Evolutionary conservation across 352 stramenopile genomes (phyloP).

Genomic region (Phytophthora sp.): DNA sequence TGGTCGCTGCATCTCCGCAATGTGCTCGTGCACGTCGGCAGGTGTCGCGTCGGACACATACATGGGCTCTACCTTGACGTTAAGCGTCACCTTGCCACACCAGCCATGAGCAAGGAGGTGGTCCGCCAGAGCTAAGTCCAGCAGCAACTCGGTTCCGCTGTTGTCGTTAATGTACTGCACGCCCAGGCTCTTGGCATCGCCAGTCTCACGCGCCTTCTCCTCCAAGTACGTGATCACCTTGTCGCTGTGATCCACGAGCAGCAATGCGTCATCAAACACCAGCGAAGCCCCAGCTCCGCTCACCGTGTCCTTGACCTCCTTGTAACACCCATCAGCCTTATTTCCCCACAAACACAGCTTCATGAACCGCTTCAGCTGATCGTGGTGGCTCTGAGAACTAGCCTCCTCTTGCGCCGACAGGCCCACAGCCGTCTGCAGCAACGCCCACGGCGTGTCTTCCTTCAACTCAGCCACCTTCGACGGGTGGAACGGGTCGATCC

Average conservation of each 20-base stretch:
- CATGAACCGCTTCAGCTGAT: slow-evolving; percentile 57
- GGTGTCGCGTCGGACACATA: slow-evolving; percentile 82
- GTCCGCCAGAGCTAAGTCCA: slow-evolving; percentile 71
- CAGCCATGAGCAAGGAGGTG: slow-evolving; percentile 59
- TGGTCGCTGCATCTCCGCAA: slow-evolving; percentile 48
- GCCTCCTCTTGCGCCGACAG: slow-evolving; percentile 25
- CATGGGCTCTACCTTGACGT: slow-evolving; percentile 78
- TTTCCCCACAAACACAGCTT: slow-evolving; percentile 84
- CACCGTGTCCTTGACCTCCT: slow-evolving; percentile 72
- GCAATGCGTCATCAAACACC: slow-evolving; percentile 59
- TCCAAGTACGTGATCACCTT: slow-evolving; percentile 55
- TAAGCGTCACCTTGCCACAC: slow-evolving; percentile 65
- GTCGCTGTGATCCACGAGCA: slow-evolving; percentile 65
- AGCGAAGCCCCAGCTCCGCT: slow-evolving; percentile 58
- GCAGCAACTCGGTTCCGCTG: slow-evolving; percentile 71
- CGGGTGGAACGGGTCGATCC: slow-evolving; percentile 71
- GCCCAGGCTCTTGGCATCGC: slow-evolving; percentile 12
- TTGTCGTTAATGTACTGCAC: slow-evolving; percentile 85
- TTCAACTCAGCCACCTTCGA: slow-evolving; percentile 62
- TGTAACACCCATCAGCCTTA: slow-evolving; percentile 81
- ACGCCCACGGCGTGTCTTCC: slow-evolving; percentile 55
- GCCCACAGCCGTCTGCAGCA: slow-evolving; percentile 63
- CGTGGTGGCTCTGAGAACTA: slow-evolving; percentile 32
- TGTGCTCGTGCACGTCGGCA: slow-evolving; percentile 63
- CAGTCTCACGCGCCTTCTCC: slow-evolving; percentile 10